Base-by-base conservation (phyloP, 495 filamentous ascomycete genomes). In the Daldinia bambusicola region DNA sequence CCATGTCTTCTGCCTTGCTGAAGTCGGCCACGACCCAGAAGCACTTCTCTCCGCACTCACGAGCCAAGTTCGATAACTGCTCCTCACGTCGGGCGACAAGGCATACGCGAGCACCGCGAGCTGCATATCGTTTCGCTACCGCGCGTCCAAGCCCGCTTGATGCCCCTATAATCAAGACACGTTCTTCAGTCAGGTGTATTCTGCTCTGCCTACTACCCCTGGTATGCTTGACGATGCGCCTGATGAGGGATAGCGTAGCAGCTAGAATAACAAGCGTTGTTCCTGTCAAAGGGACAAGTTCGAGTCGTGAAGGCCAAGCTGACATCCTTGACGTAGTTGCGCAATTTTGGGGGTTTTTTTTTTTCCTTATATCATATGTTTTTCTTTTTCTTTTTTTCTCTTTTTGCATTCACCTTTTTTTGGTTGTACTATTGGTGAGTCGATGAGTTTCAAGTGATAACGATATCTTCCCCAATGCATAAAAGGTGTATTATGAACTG, bases 111-210 rank as follows among this genome's bases (percentile, higher is more conserved):
- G 76, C 76, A 12, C 72, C 72, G 12, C 76, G 75, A 3, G 58
- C 62, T 0, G 72, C 68, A 56, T 78, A 78, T 4, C 38, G 61
- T 41, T 67, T 72, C 3, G 70, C 63, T 12, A 77, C 38, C 3
- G 61, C 40, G 6, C 75, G 75, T 3, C 76, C 76, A 12, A 78
- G 70, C 8, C 76, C 76, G 41, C 76, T 78, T 0, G 76, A 78
- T 0, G 76, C 76, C 0, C 76, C 76, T 55, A 78, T 53, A 34
- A 78, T 66, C 18, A 78, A 59, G 30, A 78, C 72, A 12, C 76
- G 75, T 36, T 78, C 76, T 16, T 70, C 40, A 4, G 32, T 61
- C 51, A 60, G 70, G 3, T 6, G 43, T 7, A 77, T 40, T 7
- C 31, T 68, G 6, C 22, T 30, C 0, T 41, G 34, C 50, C 74